Percentiles rank a stretch among this genome's conserved stretches.
Conservation (phyloP, 2,329 filamentous ascomycete genomes). For the Teratosphaeria viscida region DNA sequence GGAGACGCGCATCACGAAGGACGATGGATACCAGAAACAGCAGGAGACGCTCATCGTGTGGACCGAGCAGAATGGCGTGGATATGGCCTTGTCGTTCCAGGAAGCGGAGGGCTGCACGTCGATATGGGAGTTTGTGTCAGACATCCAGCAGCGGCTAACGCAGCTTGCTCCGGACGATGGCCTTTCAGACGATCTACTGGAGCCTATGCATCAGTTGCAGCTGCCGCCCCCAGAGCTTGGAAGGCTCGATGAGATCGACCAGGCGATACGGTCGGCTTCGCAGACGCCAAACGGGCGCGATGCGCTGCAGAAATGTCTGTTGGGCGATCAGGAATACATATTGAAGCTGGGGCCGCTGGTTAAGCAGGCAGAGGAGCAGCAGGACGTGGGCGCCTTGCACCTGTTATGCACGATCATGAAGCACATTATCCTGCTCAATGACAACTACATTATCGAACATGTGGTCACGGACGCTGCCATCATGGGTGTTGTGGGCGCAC, state of each 20-base stretch:
- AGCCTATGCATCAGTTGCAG: constrained; percentile 58
- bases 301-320: constrained; percentile 75
- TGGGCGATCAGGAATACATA: constrained; percentile 63
- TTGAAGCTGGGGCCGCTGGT: constrained; percentile 77
- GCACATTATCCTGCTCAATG: constrained; percentile 85
- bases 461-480: constrained; percentile 84
- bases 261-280: constrained; percentile 69
- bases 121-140: constrained; percentile 93
- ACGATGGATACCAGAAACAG: constrained; percentile 96
- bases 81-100: constrained; percentile 98
- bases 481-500: constrained; percentile 81
- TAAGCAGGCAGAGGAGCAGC: constrained; percentile 79
- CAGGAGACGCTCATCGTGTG: constrained; percentile 98
- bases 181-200: constrained; percentile 78
- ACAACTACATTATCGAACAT: constrained; percentile 87
- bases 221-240: constrained; percentile 72
- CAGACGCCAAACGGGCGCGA: constrained; percentile 68
- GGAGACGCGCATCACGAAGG: constrained; percentile 81
- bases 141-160: constrained; percentile 66
- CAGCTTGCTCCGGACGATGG: constrained; percentile 57
- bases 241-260: constrained; percentile 74
- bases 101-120: constrained; percentile 86
- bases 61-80: constrained; percentile 82
- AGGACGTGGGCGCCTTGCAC: constrained; percentile 78
- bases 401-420: constrained; percentile 97